Evolutionary conservation across 2,329 filamentous ascomycete species (phyloP).

Genomic region (Clonostachys byssicola): DNA sequence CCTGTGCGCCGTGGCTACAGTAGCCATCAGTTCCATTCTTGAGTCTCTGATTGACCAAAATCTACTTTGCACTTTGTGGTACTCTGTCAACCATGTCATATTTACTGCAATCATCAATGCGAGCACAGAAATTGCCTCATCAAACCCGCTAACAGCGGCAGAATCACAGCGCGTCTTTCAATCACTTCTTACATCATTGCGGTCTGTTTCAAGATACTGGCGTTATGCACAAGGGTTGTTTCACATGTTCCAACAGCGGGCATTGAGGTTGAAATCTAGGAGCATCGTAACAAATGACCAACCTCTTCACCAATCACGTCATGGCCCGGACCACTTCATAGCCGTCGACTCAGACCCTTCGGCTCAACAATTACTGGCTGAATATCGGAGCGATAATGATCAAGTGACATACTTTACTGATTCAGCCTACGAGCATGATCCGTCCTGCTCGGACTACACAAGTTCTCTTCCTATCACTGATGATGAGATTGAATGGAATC

Average conservation of each 20-base stretch:
- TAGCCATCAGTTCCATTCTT: conserved; percentile 18
- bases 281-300: no score
- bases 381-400: no score
- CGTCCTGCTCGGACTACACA: no score
- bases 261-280: conserved; percentile 1
- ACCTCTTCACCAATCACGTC: no score
- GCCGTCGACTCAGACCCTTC: no score
- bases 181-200: conserved; percentile 17
- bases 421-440: no score
- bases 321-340: no score
- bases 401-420: no score
- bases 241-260: conserved; percentile 17
- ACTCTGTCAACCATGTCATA: conserved; percentile 16
- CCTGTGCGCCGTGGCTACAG: conserved; percentile 21
- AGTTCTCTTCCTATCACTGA: no score
- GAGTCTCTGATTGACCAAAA: conserved; percentile 17
- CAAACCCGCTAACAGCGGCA: conserved; percentile 20
- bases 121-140: conserved; percentile 15
- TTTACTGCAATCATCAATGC: conserved; percentile 25
- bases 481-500: no score
- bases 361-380: no score
- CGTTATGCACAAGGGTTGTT: conserved; percentile 22
- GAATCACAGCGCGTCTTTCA: conserved; percentile 19
- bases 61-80: conserved; percentile 15
- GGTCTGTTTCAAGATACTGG: conserved; percentile 19